Percentiles rank a stretch among this genome's conserved stretches.
phyloP scores from a whole-genome alignment of 129 eudicot species.

The Chrysanthemum lavandulifolium region DNA sequence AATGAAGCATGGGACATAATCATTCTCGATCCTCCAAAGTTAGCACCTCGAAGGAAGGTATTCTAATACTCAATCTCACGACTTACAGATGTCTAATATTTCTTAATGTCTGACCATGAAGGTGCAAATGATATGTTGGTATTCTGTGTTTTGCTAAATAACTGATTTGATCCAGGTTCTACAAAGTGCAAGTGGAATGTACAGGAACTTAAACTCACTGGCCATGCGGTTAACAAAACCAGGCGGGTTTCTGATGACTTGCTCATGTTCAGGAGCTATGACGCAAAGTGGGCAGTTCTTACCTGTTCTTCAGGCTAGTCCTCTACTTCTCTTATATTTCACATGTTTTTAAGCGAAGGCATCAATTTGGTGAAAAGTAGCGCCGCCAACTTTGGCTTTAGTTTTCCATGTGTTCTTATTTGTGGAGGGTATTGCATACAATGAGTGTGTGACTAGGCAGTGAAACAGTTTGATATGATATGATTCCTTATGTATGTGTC shows the following conservation, averaged over 20 bases:
- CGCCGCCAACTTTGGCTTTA: background rate
- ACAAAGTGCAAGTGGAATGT: conserved; percentile 93
- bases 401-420: no score
- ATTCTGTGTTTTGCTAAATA: conserved; percentile 10
- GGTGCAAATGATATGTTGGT: no score
- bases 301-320: conserved; percentile 67
- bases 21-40: conserved; percentile 84
- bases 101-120: no score
- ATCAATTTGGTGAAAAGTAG: background rate
- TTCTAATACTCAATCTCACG: background rate
- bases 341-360: background rate
- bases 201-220: conserved; percentile 79
- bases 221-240: conserved; percentile 80
- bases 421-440: no score
- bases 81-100: background rate
- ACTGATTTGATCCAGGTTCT: conserved; percentile 54
- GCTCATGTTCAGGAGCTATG: conserved; percentile 99
- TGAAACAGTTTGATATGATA: background rate
- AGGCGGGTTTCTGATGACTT: conserved; percentile 92
- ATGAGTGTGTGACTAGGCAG: no score
- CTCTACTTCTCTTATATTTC: background rate
- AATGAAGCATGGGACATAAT: conserved; percentile 84
- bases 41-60: conserved; percentile 92
- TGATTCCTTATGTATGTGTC: conserved; percentile 9
- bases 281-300: conserved; percentile 91